Conservation (phyloP, 2,329 filamentous ascomycete genomes). For the Aureobasidium sp. region DNA sequence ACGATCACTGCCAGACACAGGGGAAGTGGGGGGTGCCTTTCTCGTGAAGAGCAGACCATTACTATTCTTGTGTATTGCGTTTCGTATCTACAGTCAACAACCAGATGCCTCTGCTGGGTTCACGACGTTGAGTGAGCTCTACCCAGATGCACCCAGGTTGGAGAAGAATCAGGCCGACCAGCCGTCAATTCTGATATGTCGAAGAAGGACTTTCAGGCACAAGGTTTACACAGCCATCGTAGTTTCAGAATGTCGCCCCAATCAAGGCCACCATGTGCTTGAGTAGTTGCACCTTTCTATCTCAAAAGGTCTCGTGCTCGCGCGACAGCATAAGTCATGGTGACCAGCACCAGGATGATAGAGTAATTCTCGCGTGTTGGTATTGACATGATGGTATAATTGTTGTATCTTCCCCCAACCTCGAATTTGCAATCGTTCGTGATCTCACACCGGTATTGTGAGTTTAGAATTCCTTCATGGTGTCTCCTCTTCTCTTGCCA, state of each 20-base stretch:
- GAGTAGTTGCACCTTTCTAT: background rate
- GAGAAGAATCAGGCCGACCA: background rate
- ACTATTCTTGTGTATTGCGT: constrained; percentile 1
- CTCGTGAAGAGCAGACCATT: background rate
- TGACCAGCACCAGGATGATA: background rate
- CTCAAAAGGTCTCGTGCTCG: background rate
- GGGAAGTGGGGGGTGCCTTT: background rate
- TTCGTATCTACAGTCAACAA: background rate
- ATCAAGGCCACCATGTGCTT: background rate
- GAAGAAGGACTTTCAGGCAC: background rate
- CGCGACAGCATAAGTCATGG: background rate
- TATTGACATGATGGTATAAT: constrained; percentile 16
- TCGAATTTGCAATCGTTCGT: constrained; percentile 1
- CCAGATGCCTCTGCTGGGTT: background rate
- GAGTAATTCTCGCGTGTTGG: background rate
- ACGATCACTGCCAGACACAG: constrained; percentile 7
- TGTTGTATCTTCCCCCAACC: constrained; percentile 1
- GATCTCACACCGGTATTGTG: background rate
- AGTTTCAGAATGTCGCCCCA: background rate
- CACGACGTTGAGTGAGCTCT: background rate
- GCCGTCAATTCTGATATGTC: background rate
- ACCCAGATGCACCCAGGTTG: background rate
- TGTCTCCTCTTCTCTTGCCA: constrained; percentile 81
- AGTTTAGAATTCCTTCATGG: constrained; percentile 67
- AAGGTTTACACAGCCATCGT: background rate